Evolutionary conservation across 164 flowering plant species (phyloP).

Genomic region (Piper betle): DNA sequence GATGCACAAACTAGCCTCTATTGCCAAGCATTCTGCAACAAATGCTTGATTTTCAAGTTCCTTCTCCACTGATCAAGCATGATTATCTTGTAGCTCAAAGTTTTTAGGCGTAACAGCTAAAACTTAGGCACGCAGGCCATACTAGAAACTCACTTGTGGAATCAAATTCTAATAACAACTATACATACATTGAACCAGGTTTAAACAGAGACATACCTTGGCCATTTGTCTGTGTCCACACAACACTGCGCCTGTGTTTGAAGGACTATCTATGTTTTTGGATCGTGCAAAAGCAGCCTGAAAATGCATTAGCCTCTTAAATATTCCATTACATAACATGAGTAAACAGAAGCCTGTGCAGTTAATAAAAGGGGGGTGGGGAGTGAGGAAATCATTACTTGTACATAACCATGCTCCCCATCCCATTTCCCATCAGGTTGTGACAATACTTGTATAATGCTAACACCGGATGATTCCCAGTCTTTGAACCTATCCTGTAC

Average conservation of each 20-base stretch:
- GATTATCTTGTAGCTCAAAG: too few relatives aligned
- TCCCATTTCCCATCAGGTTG: constrained; percentile 68
- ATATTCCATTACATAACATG: neutral
- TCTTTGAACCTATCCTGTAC: constrained; percentile 74
- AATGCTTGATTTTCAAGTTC: too few relatives aligned
- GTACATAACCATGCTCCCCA: constrained; percentile 88
- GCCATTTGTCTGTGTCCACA: constrained; percentile 93
- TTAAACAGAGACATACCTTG: constrained; percentile 43
- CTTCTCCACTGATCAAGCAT: too few relatives aligned
- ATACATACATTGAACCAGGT: too few relatives aligned
- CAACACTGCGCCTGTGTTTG: constrained; percentile 63
- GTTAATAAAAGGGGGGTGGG: neutral
- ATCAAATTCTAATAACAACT: too few relatives aligned
- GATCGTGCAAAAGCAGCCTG: constrained; percentile 82
- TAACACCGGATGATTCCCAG: constrained; percentile 83
- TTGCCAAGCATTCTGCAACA: too few relatives aligned
- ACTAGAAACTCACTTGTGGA: too few relatives aligned
- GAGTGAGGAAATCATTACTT: constrained; percentile 35
- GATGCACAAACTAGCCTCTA: too few relatives aligned
- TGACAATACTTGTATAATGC: constrained; percentile 76
- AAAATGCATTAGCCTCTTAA: neutral
- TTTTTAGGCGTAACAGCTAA: too few relatives aligned
- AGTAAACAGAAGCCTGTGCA: neutral
- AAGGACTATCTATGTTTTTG: constrained; percentile 33
- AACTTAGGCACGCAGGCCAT: too few relatives aligned